Evolutionary conservation across 2,329 filamentous ascomycete genomes (phyloP), one percentile per base, ranked within the genome.

Genomic region (Fusarium austroafricanum): DNA sequence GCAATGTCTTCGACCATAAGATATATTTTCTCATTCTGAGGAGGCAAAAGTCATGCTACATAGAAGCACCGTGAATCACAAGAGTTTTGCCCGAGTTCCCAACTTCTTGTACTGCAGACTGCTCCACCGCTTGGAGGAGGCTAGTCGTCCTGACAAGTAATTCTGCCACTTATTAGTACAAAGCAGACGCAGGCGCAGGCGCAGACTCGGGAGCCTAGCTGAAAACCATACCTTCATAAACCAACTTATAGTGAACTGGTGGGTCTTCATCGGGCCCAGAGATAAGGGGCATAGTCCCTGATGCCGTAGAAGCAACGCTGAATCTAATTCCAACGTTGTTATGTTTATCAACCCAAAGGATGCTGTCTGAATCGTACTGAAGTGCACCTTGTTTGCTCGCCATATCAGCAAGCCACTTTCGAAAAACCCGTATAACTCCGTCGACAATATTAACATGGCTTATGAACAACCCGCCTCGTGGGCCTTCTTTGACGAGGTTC

Each of bases 321-420:
- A 96, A 88, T 43, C 86, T 87, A 56, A 96, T 78, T 0, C 92
- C 93, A 20, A 93, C 87, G 58, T 87, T 85, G 70, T 86, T 86
- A 2, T 80, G 77, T 5, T 82, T 78, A 71, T 90, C 91, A 6
- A 90, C 84, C 93, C 93, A 96, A 1, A 95, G 77, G 31, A 94
- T 84, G 9, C 57, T 63, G 10, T 65, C 58, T 9, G 67, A 55
- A 31, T 42, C 54, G 9, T 21, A n/a, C 3, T 37, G 47, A 10
- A 55, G 46, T 3, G 43, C 18, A 5, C 31, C 38, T 23, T 65
- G 55, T 28, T 47, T 52, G 17, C 45, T 55, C 4, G 80, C 77
- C 70, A 77, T 74, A 26, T 83, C 78, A 8, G 83, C 82, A 35
- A 96, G 80, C 92, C 92, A 96, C 17, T 89, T 81, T 52, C 91